Conservation (phyloP, 805 yeast species). For the Yarrowia sp. region DNA sequence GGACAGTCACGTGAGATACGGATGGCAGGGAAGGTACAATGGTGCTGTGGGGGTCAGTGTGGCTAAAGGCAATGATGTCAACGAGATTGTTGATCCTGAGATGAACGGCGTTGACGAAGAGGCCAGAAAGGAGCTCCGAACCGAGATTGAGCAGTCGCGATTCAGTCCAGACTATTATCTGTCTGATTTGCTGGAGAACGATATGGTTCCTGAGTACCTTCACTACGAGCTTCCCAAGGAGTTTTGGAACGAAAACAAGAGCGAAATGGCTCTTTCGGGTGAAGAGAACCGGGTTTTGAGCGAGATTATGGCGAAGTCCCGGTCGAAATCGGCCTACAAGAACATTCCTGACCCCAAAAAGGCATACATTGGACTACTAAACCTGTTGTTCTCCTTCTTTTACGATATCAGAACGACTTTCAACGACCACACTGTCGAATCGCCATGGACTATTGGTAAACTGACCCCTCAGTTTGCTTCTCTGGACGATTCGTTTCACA, state of each 20-base stretch:
- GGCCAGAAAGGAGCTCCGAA: constrained; percentile 70
- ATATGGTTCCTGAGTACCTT: constrained; percentile 59
- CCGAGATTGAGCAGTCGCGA: constrained; percentile 69
- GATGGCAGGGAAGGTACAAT: constrained; percentile 75
- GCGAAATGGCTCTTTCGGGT: constrained; percentile 20
- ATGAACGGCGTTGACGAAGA: constrained; percentile 54
- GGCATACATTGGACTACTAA: constrained; percentile 67
- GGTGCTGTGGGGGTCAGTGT: constrained; percentile 69
- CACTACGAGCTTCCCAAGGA: constrained; percentile 31
- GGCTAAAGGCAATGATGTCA: constrained; percentile 87
- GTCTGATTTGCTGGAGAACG: constrained; percentile 71
- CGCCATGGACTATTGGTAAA: constrained; percentile 94
- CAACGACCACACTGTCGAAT: constrained; percentile 77
- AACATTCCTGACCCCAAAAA: constrained; percentile 54
- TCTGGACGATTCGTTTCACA: constrained; percentile 59
- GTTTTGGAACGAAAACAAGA: constrained; percentile 19
- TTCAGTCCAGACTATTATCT: constrained; percentile 91
- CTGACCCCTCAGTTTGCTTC: constrained; percentile 77
- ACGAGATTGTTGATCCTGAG: constrained; percentile 86
- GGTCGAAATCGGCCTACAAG: constrained; percentile 48
- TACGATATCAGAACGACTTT: constrained; percentile 79
- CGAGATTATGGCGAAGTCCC: constrained; percentile 18
- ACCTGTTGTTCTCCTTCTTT: constrained; percentile 72
- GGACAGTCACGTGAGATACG: constrained; percentile 61
- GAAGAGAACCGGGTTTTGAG: constrained; percentile 29